Evolutionary conservation across 2,329 filamentous ascomycete species (phyloP).

Genomic region (Septoria linicola): DNA sequence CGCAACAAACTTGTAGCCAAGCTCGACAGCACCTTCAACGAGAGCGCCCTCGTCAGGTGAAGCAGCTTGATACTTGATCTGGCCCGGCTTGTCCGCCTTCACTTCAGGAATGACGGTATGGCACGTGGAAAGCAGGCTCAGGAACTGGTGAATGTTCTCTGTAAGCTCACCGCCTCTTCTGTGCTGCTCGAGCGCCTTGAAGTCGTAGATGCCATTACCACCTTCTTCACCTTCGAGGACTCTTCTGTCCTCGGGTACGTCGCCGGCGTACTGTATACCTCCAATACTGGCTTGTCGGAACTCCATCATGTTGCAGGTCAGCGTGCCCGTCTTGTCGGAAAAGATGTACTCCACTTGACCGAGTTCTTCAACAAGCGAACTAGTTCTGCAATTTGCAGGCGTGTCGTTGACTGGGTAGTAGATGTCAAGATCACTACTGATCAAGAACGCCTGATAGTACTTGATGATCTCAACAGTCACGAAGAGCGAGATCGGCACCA

Average conservation of each 20-base stretch:
- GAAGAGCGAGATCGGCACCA: conserved; percentile 96
- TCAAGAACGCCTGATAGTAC: conserved; percentile 95
- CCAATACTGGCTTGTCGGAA: conserved; percentile 93
- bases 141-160: conserved; percentile 75
- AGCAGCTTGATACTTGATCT: conserved; percentile 96
- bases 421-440: conserved; percentile 96
- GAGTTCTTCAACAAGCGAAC: conserved; percentile 91
- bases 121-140: conserved; percentile 82
- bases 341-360: conserved; percentile 99
- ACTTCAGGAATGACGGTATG: conserved; percentile 96
- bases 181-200: conserved; percentile 72
- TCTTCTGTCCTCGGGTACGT: conserved; percentile 85
- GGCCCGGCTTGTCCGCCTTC: conserved; percentile 70
- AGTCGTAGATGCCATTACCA: conserved; percentile 80
- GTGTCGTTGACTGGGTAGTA: conserved; percentile 96
- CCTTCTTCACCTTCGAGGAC: conserved; percentile 70
- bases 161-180: conserved; percentile 55
- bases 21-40: conserved; percentile 79
- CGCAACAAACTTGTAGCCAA: conserved; percentile 89
- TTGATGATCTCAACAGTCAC: conserved; percentile 98
- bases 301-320: conserved; percentile 99
- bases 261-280: conserved; percentile 89
- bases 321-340: conserved; percentile 93
- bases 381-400: conserved; percentile 91
- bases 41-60: conserved; percentile 97